phyloP scores from a whole-genome alignment of 2,329 filamentous ascomycete species.

The Aspergillus puulaauensis region DNA sequence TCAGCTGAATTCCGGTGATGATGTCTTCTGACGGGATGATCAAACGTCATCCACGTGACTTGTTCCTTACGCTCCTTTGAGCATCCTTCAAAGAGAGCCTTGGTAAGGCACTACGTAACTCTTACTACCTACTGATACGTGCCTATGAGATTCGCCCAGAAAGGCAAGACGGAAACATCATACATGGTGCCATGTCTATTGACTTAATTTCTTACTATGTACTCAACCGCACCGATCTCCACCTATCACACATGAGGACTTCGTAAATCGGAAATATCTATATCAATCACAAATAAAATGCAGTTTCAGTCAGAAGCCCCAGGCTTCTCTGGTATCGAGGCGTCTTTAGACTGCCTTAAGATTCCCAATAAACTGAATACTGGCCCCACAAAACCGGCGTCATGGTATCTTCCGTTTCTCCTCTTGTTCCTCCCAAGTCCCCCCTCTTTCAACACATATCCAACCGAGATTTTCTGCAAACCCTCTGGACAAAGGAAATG shows the following conservation, averaged over 20 bases:
- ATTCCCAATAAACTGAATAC: constrained; percentile 8
- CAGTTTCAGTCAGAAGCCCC: constrained; percentile 9
- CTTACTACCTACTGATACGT: neutral
- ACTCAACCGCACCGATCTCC: neutral
- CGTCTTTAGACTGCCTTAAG: neutral
- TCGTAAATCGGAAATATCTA: constrained; percentile 11
- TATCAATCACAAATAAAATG: constrained; percentile 3
- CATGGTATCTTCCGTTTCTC: constrained; percentile 13
- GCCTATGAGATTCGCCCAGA: neutral
- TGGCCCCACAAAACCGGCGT: constrained; percentile 11
- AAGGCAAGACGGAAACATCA: neutral
- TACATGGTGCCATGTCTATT: neutral
- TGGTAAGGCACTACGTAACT: neutral
- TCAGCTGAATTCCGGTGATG: neutral
- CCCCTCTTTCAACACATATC: constrained; percentile 3
- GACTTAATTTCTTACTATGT: constrained; percentile 7
- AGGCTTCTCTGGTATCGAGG: constrained; percentile 1
- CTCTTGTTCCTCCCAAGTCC: constrained; percentile 8
- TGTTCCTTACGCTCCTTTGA: neutral
- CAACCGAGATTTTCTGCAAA: neutral
- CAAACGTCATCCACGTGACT: neutral
- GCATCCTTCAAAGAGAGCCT: too few species aligned
- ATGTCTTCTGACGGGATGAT: neutral
- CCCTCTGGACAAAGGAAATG: constrained; percentile 15
- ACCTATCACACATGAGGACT: constrained; percentile 6